Conservation (phyloP, 2,329 filamentous ascomycete species). For the Fusarium sp. region DNA sequence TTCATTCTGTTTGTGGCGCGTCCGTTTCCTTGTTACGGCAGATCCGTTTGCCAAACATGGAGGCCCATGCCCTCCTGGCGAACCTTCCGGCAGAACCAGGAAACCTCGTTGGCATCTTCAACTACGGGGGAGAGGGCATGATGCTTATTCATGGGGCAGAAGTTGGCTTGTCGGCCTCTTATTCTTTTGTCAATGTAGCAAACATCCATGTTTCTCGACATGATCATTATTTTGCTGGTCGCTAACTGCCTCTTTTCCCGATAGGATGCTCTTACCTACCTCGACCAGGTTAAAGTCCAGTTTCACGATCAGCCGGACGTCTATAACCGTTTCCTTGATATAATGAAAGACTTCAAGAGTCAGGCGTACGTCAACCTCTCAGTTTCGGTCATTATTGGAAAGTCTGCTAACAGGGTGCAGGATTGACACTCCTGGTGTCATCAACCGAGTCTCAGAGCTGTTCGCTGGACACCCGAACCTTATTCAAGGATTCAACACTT, state of each 20-base stretch:
- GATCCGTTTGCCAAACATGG: constrained; percentile 23
- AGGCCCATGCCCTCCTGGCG: constrained; percentile 8
- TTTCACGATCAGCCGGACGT: constrained; percentile 98
- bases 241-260: constrained; percentile 33
- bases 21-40: constrained; percentile 1
- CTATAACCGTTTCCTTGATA: constrained; percentile 96
- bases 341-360: constrained; percentile 99
- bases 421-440: constrained; percentile 97
- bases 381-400: background rate
- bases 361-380: constrained; percentile 75
- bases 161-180: constrained; percentile 39
- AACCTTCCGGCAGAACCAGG: constrained; percentile 24
- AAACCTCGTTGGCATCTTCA: constrained; percentile 43
- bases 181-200: constrained; percentile 46
- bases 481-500: constrained; percentile 98
- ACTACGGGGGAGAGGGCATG: constrained; percentile 39
- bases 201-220: constrained; percentile 8
- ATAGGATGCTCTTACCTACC: constrained; percentile 85
- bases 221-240: background rate
- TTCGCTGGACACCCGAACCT: constrained; percentile 96
- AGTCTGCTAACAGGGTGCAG: constrained; percentile 57
- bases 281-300: constrained; percentile 98
- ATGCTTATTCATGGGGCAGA: constrained; percentile 37
- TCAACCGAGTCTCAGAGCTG: constrained; percentile 93
- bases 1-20: constrained; percentile 3